Evolutionary conservation across 2,329 filamentous ascomycete genomes (phyloP), one percentile per base, ranked within the genome.

Genomic region (Fusarium incarnatum): DNA sequence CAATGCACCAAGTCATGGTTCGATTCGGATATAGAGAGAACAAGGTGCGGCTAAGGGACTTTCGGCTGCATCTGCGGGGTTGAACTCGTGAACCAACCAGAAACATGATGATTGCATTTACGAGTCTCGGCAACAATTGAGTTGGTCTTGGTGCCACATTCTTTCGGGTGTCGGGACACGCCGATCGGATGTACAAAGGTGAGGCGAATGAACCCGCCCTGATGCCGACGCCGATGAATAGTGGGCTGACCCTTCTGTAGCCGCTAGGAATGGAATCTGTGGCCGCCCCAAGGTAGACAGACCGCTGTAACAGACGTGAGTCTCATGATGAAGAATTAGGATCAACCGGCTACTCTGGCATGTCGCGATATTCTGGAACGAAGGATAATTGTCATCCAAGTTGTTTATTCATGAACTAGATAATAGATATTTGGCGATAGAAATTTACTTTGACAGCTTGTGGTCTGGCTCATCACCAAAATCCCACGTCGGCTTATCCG

Each of bases 401-500:
- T 8, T 20, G 15, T 25, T 20, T 2, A 27, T 27, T 47, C n/a
- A 23, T 12, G n/a, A 13, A 15, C 9, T 11, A 8, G 16, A 37
- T 30, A 23, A n/a, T 37, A 18, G 20, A 22, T 15, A 1, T n/a
- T 22, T 0, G 3, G 22, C 25, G 3, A 4, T 1, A 1, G 13
- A 27, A 40, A 50, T 20, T 30, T 67, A 58, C 25, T 53, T 28
- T 20, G 42, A 59, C 12, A 71, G 28, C 28, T 42, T 70, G 20
- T 27, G 50, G 28, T 71, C 69, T 3, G n/a, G 18, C 7, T 71
- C 59, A 41, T 62, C 45, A 22, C 66, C 69, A 45, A 85, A 83
- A 57, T 88, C 83, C 78, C 89, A 91, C 41, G 82, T 82, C 18
- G 88, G 85, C 71, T 83, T 81, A 27, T 91, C 89, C 58, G 86